Evolutionary conservation across 345 rosid genomes (phyloP), one percentile per base, ranked within the genome.

Genomic region (Salix suchowensis): DNA sequence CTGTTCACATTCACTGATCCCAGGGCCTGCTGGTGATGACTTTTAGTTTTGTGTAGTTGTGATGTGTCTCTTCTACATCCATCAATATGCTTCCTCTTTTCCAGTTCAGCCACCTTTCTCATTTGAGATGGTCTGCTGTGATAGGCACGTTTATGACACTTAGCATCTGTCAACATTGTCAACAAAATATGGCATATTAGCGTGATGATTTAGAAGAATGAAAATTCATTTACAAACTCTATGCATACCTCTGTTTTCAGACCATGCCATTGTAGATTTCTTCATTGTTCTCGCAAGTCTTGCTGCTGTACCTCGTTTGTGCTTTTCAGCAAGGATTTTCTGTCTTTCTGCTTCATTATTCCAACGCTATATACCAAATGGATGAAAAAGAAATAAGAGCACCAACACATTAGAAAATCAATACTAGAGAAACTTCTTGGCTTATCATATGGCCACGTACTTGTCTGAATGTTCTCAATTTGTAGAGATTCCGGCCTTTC

Each of bases 401-500:
- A 65, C 65, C 76, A 24, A 58, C 44, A 58, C 60, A 42, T 23
- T 16, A 65, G 34, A 14, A 39, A 26, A 18, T 30, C 16, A 62
- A 5, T n/a, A 76, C 46, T 26, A 73, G 8, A 14, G 60, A 70
- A 78, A n/a, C 44, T 44, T 30, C 28, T 30, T 71, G 52, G 19
- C 30, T 18, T 34, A 54, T 21, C 48, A 61, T 24, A 76, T 30
- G 28, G 58, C 16, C 26, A 74, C 78, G 55, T 58, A 84, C 96
- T 89, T 85, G 90, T 79, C 93, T 87, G 58, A 80, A 83, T 26
- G 89, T 88, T 83, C 75, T 87, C 84, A 84, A 73, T 83, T 79
- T 85, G 74, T 89, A 89, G 58, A 91, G 92, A 80, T 89, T 87
- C 26, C 90, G 87, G 72, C 93, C 93, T 80, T 89, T 89, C 68